phyloP scores from a whole-genome alignment of 2,329 filamentous ascomycete species.

The Pseudocercospora cruenta region DNA sequence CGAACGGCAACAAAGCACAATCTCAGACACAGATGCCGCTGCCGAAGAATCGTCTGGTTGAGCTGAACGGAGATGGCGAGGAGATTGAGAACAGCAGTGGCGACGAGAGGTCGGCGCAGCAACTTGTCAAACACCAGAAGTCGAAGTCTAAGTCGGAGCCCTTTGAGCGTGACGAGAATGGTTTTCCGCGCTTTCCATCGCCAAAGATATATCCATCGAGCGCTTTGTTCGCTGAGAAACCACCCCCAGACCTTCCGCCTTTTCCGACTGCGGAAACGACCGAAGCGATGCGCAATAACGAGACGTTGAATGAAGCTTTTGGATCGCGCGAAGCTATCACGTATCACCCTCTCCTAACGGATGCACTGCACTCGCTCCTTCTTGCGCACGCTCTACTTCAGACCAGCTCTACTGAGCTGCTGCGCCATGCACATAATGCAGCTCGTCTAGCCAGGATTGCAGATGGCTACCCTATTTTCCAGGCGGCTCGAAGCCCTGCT shows the following conservation, averaged over 20 bases:
- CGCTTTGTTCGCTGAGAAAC: slow-evolving; percentile 70
- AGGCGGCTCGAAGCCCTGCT: slow-evolving; percentile 70
- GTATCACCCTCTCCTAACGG: slow-evolving; percentile 78
- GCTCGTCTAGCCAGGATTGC: slow-evolving; percentile 73
- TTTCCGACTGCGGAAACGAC: slow-evolving; percentile 58
- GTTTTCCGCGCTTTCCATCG: slow-evolving; percentile 52
- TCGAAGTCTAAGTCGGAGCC: slow-evolving; percentile 34
- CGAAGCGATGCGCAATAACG: slow-evolving; percentile 32
- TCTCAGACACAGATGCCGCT: slow-evolving; percentile 28
- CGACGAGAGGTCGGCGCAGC: slow-evolving; percentile 39
- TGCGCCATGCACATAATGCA: slow-evolving; percentile 80
- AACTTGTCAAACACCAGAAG: slow-evolving; percentile 49
- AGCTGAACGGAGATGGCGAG: slow-evolving; percentile 32
- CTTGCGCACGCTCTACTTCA: slow-evolving; percentile 79
- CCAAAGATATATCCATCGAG: slow-evolving; percentile 60
- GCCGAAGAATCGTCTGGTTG: slow-evolving; percentile 36
- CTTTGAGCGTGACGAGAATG: slow-evolving; percentile 40
- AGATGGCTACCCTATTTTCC: slow-evolving; percentile 81
- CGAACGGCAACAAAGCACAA: slow-evolving; percentile 46
- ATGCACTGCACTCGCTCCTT: slow-evolving; percentile 76
- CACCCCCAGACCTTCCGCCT: slow-evolving; percentile 67
- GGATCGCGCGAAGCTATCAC: slow-evolving; percentile 68
- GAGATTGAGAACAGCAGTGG: slow-evolving; percentile 21
- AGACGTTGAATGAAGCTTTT: slow-evolving; percentile 39
- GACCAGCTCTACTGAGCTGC: slow-evolving; percentile 75